These are phyloP conservation scores for Annulohypoxylon truncatum DNA, from an alignment of 2,329 filamentous ascomycete genomes.

Conservation along the genomic window DNA sequence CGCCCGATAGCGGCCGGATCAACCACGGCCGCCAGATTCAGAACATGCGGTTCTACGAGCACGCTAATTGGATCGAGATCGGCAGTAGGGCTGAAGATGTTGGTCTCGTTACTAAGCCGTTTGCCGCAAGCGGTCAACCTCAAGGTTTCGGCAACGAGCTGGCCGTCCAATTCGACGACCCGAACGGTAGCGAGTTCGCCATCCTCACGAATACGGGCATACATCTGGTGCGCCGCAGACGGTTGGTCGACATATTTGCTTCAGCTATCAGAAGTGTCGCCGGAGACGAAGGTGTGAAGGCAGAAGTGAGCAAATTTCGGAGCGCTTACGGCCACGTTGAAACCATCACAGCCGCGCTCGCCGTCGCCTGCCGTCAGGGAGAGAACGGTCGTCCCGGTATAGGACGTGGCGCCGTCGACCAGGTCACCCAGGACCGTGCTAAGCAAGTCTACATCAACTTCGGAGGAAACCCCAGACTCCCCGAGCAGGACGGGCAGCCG, in stretches of 20 bases:
- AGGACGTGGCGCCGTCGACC: constrained; percentile 80
- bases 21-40: constrained; percentile 66
- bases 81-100: constrained; percentile 80
- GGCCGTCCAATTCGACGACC: constrained; percentile 92
- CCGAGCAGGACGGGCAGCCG: constrained; percentile 78
- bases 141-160: constrained; percentile 93
- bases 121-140: constrained; percentile 74
- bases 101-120: constrained; percentile 78
- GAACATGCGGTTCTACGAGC: constrained; percentile 76
- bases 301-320: constrained; percentile 85
- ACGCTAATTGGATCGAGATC: constrained; percentile 82
- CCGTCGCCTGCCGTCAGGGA: constrained; percentile 94
- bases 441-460: constrained; percentile 91
- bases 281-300: constrained; percentile 83
- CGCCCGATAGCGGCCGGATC: constrained; percentile 90
- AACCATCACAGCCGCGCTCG: constrained; percentile 88
- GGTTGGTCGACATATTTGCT: constrained; percentile 93
- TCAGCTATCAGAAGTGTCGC: constrained; percentile 78
- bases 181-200: constrained; percentile 80
- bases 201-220: constrained; percentile 92
- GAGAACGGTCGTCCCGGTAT: constrained; percentile 79
- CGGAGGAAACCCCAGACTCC: constrained; percentile 86
- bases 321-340: constrained; percentile 88
- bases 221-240: constrained; percentile 83
- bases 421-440: constrained; percentile 85